Evolutionary conservation across 2,329 filamentous ascomycete genomes (phyloP).

Genomic region (Sphaerulina populicola): DNA sequence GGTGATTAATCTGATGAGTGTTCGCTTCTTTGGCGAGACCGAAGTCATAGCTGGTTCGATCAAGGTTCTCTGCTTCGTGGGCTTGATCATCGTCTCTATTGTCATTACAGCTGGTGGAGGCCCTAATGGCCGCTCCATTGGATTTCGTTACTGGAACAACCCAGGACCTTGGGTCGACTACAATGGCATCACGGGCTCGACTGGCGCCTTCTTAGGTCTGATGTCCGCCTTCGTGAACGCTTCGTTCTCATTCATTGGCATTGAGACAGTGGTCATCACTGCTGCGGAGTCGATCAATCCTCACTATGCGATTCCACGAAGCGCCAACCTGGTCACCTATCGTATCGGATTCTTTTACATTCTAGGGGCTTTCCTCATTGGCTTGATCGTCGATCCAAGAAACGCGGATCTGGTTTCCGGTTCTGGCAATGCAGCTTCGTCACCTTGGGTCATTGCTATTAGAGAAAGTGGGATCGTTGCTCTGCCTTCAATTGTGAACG

Average conservation of each 20-base stretch:
- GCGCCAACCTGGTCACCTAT: slow-evolving; percentile 37
- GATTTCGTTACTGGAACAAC: slow-evolving; percentile 18
- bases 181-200: slow-evolving; percentile 27
- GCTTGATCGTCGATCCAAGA: slow-evolving; percentile 51
- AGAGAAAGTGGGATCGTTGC: slow-evolving; percentile 56
- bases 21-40: slow-evolving; percentile 18
- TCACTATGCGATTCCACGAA: slow-evolving; percentile 45
- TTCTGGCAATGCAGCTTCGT: slow-evolving; percentile 30
- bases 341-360: slow-evolving; percentile 49
- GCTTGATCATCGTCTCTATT: slow-evolving; percentile 33
- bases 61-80: slow-evolving; percentile 35
- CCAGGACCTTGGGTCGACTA: slow-evolving; percentile 29
- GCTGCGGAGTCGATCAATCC: slow-evolving; percentile 49
- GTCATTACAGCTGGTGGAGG: slow-evolving; percentile 36
- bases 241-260: slow-evolving; percentile 45
- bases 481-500: slow-evolving; percentile 63
- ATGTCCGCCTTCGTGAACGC: slow-evolving; percentile 29
- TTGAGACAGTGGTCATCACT: slow-evolving; percentile 47
- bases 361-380: slow-evolving; percentile 49
- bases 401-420: slow-evolving; percentile 45
- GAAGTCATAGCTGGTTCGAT: slow-evolving; percentile 22
- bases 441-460: slow-evolving; percentile 63
- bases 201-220: slow-evolving; percentile 25
- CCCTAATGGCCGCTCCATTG: slow-evolving; percentile 26
- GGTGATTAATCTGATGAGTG: slow-evolving; percentile 22